Base-by-base conservation (phyloP, 208 protist genomes). In the Crithidia sp. region DNA sequence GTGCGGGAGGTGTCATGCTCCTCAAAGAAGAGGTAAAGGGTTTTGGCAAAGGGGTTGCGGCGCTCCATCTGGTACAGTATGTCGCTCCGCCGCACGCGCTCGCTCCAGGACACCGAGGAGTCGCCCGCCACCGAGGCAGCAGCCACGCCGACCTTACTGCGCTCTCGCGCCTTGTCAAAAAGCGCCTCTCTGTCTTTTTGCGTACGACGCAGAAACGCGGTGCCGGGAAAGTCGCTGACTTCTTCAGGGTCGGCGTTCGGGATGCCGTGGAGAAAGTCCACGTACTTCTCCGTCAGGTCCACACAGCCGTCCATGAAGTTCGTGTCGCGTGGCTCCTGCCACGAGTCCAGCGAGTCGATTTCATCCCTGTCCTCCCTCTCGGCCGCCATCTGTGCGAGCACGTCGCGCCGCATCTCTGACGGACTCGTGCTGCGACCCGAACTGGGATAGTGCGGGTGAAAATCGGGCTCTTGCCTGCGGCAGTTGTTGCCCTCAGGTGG, bases 251-350 rank as follows among this genome's bases (percentile, higher is more conserved):
- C 64, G 16, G 37, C 56, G 49, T 52, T 55, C 50, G 62, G 14
- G 49, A 43, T 28, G 40, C 57, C 44, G 19, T 58, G 47, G 10
- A 77, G 16, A 28, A 77, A 71, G 40, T 60, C 7, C 37, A 58
- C 52, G 49, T 60, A 71, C 57, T 70, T 56, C 37, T 53, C 43
- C 49, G 60, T 60, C 9, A 71, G 39, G 17, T 64, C 64, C 13
- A 49, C 39, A 6, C 40, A 60, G 49, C 16, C 64, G 57, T 77
- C 72, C 64, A 77, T 70, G 72, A 67, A 77, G 72, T 77, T 77
- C 14, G 57, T 69, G 64, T 69, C 64, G 37, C 53, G 64, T 40
- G 52, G 53, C 40, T 28, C 64, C 12, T 40, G 14, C 19, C 52
- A 59, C 52, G 64, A 44, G 40, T 57, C 64, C 28, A 16, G n/a